Base-by-base conservation (phyloP, 768 basidiomycete species). In the Agaricus blazei region DNA sequence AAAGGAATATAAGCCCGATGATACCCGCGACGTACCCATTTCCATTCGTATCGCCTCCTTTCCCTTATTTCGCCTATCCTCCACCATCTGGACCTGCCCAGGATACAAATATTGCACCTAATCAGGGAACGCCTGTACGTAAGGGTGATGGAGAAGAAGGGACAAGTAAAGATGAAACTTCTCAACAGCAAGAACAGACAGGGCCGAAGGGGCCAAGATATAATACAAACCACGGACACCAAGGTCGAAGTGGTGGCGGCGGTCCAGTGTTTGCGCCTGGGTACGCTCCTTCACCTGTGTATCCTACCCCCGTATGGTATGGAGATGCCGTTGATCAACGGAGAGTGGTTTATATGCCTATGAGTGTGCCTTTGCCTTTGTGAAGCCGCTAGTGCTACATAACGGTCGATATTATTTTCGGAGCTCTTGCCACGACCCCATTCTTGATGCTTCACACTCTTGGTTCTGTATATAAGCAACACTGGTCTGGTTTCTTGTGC, bases 311-410 rank as follows among this genome's bases (percentile, higher is more conserved):
- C 0, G 34, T 52, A 26, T 52, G 42, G 43, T 36, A 44, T 42
- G 29, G 50, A 14, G 38, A 42, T 9, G 27, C 26, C 3, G 50
- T 26, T 8, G 50, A 23, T 27, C 41, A 9, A 14, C 52, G 42
- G 15, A 53, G 52, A 15, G 27, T 54, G 29, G 36, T 54, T 24
- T 54, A 54, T 46, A 48, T 54, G 52, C 52, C 52, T 14, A 40
- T 54, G 31, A 26, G 8, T 34, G 34, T 34, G 7, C 34, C 34
- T 34, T 34, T 34, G 34, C 34, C 34, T 34, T 34, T 34, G 34
- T 34, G 34, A 34, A 34, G 34, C 11, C 8, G 34, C 34, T 7
- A 34, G 1, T 0, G 8, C 8, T 34, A 34, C 8, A 34, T 8
- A 8, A 8, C 7, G 34, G 7, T 4, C 34, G 34, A 34, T 11